phyloP scores from a whole-genome alignment of 2,329 filamentous ascomycete species.

The Hansfordia pulvinata region DNA sequence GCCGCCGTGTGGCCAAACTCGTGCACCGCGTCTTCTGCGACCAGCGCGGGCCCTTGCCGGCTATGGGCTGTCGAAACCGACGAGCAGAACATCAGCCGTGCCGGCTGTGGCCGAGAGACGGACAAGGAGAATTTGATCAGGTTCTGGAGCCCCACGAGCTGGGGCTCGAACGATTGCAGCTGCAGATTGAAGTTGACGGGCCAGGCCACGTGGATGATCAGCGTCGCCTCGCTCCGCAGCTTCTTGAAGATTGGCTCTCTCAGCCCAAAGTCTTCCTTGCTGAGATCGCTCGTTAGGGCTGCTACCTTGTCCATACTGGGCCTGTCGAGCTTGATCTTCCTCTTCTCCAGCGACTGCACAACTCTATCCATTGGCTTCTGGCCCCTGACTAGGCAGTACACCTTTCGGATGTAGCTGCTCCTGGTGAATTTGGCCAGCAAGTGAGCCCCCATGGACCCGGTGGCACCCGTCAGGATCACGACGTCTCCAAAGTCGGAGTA shows the following conservation, averaged over 20 bases:
- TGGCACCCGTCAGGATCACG: slow-evolving; percentile 40
- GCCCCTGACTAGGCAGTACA: slow-evolving; percentile 16
- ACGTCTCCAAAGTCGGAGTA: too few relatives aligned
- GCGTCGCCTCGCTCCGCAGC: slow-evolving; percentile 18
- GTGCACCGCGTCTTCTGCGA: too few relatives aligned
- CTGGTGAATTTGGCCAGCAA: slow-evolving; percentile 38
- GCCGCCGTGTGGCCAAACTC: too few relatives aligned
- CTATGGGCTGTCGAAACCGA: slow-evolving; percentile 1
- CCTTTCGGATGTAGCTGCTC: slow-evolving; percentile 39
- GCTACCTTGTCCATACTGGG: slow-evolving; percentile 15
- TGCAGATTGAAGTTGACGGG: slow-evolving; percentile 36
- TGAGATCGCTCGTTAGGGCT: slow-evolving; percentile 22
- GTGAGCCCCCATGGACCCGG: slow-evolving; percentile 37
- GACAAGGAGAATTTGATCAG: slow-evolving; percentile 1
- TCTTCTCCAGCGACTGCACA: slow-evolving; percentile 7
- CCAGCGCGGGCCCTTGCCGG: slow-evolving; percentile 1
- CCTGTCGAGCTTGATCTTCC: slow-evolving; percentile 8
- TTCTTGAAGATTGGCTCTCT: slow-evolving; percentile 11
- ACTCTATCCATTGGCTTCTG: slow-evolving; percentile 7
- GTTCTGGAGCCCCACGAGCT: slow-evolving; percentile 22
- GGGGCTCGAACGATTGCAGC: slow-evolving; percentile 27
- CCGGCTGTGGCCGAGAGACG: slow-evolving; percentile 1
- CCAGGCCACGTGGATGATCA: slow-evolving; percentile 32
- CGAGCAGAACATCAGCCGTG: slow-evolving; percentile 2
- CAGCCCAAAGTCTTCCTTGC: slow-evolving; percentile 23